Evolutionary conservation across 2,329 filamentous ascomycete genomes (phyloP).

Genomic region (Salinomyces thailandicus): DNA sequence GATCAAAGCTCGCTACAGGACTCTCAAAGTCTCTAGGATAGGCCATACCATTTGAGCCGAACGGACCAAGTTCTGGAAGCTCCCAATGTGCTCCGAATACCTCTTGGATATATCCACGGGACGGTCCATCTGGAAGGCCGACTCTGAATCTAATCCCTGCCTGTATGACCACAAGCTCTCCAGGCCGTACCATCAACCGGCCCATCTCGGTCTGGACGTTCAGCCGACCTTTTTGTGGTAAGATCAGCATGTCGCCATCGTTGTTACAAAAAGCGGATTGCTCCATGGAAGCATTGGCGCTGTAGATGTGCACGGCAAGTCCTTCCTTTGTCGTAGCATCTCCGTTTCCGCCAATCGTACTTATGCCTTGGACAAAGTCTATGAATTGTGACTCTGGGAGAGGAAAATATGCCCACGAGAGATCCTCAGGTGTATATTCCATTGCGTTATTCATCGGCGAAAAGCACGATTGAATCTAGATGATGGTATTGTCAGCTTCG

Average conservation of each 20-base stretch:
- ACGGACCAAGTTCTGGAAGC: slow-evolving; percentile 53
- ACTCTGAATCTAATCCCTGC: slow-evolving; percentile 53
- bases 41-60: slow-evolving; percentile 55
- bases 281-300: slow-evolving; percentile 13
- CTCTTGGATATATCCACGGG: slow-evolving; percentile 55
- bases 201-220: slow-evolving; percentile 59
- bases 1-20: slow-evolving; percentile 47
- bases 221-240: slow-evolving; percentile 51
- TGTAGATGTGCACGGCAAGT: slow-evolving; percentile 15
- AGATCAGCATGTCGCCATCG: slow-evolving; percentile 56
- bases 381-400: slow-evolving; percentile 7
- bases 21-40: slow-evolving; percentile 53
- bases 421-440: slow-evolving; percentile 5
- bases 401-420: slow-evolving; percentile 11
- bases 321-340: slow-evolving; percentile 13
- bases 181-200: slow-evolving; percentile 50
- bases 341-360: slow-evolving; percentile 16
- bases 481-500: neutral
- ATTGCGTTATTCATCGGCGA: slow-evolving; percentile 7
- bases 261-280: slow-evolving; percentile 63
- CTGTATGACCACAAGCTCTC: slow-evolving; percentile 54
- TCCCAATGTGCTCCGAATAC: slow-evolving; percentile 42
- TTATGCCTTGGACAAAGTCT: slow-evolving; percentile 15
- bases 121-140: slow-evolving; percentile 45
- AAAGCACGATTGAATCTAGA: slow-evolving; percentile 11